Conservation (phyloP, 1,139 yeast genomes). For the Magnusiomyces clavatus region DNA sequence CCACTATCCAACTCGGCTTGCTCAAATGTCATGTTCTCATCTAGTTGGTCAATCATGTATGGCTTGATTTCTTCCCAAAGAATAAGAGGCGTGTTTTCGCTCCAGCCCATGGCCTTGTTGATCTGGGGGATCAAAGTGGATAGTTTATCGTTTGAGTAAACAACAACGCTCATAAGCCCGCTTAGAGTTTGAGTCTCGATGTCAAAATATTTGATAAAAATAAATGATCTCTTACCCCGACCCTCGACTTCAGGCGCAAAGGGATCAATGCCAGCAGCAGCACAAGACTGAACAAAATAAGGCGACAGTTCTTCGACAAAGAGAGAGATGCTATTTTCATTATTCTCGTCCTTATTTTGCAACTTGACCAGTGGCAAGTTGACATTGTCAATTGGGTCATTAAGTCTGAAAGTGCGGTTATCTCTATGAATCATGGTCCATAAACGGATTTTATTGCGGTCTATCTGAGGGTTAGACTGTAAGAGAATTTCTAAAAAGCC, state of each 20-base stretch:
- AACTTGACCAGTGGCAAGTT: conserved; percentile 40
- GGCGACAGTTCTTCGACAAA: conserved; percentile 27
- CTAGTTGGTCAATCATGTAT: conserved; percentile 48
- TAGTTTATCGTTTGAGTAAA: conserved; percentile 44
- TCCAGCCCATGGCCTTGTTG: conserved; percentile 41
- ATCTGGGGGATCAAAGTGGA: conserved; percentile 40
- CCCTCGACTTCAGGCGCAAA: conserved; percentile 9
- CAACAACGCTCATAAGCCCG: conserved; percentile 59
- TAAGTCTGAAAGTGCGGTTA: conserved; percentile 67
- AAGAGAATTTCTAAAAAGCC: conserved; percentile 48
- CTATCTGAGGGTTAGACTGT: conserved; percentile 28
- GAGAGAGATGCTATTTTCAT: conserved; percentile 17
- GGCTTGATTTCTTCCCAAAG: conserved; percentile 69
- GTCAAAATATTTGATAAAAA: conserved; percentile 71
- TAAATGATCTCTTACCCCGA: conserved; percentile 31
- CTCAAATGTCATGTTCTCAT: conserved; percentile 41
- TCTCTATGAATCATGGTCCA: conserved; percentile 64
- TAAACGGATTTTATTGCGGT: conserved; percentile 39
- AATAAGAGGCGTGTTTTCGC: conserved; percentile 36
- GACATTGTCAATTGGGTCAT: conserved; percentile 39
- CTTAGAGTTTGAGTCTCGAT: conserved; percentile 43
- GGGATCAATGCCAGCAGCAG: not conserved
- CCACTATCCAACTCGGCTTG: conserved; percentile 68
- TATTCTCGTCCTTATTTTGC: conserved; percentile 28
- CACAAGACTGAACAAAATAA: conserved; percentile 16